Conservation (phyloP, 2,329 filamentous ascomycete genomes). For the Cladophialophora psammophila region DNA sequence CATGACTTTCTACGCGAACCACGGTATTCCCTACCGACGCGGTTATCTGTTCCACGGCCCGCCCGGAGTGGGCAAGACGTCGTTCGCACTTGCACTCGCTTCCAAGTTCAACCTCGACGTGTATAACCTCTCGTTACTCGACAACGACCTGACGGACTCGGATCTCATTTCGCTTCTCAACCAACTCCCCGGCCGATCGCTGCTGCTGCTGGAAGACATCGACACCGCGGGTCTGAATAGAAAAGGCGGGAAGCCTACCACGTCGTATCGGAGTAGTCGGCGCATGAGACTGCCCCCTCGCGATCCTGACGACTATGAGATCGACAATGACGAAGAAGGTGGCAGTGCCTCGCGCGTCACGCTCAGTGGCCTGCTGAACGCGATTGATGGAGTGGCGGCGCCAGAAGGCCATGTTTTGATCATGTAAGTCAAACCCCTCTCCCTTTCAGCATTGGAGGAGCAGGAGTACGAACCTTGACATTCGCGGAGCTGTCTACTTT, state of each 20-base stretch:
- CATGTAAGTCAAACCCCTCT: conserved; percentile 57
- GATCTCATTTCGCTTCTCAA: conserved; percentile 67
- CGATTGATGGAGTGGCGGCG: conserved; percentile 80
- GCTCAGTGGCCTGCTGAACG: conserved; percentile 80
- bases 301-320: conserved; percentile 20
- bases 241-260: conserved; percentile 32
- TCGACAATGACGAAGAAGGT: conserved; percentile 36
- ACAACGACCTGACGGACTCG: conserved; percentile 69
- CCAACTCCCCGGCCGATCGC: conserved; percentile 67
- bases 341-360: conserved; percentile 60
- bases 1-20: conserved; percentile 41
- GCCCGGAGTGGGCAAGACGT: conserved; percentile 77
- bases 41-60: conserved; percentile 82
- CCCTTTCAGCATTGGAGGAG: not conserved
- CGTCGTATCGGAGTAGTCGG: conserved; percentile 4
- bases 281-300: not conserved
- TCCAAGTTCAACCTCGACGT: conserved; percentile 73
- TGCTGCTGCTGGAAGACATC: conserved; percentile 74
- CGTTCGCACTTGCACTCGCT: conserved; percentile 70
- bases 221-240: conserved; percentile 66
- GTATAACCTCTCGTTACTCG: conserved; percentile 68
- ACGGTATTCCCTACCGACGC: conserved; percentile 73
- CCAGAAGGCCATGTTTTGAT: conserved; percentile 81
- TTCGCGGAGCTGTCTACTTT: not conserved
- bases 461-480: not conserved